Base-by-base conservation (phyloP, 2,329 filamentous ascomycete genomes). In the Apiospora arundinis region DNA sequence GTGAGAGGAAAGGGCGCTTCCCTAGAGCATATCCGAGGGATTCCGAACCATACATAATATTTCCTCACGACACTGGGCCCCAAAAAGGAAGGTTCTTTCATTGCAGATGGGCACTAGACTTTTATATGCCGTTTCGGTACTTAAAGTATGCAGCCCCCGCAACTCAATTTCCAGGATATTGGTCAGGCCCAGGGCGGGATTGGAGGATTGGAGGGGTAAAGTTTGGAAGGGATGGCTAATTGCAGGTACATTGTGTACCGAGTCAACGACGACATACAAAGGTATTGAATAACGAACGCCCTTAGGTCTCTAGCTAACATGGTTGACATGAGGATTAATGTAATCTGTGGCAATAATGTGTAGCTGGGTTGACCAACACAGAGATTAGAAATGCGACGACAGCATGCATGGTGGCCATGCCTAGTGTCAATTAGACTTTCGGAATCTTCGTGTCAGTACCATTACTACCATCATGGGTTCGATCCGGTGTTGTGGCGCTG, bases 191-290 rank as follows among this genome's bases (percentile, higher is more conserved):
- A 40, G 8, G 32, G 14, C 21, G 40, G 32, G 56, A 63, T 63
- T 63, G 18, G 56, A 40, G 32, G 56, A 63, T 63, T 63, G 18
- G 56, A 63, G 56, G 56, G 56, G 56, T 63, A 63, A 63, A 40
- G 56, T 49, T 21, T n/a, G n/a, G n/a, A 40, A 63, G 18, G 32
- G 32, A 40, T 63, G 56, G 56, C 56, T 63, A 63, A 63, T 63
- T 63, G 32, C 32, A 63, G 18, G 56, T 40, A 63, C 56, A 63
- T n/a, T 42, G 12, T 42, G 40, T 42, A n/a, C 32, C 16, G 56
- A 8, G 21, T 63, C 56, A 63, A 23, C 32, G 3, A 32, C 21
- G 18, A 40, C 37, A 32, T 32, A 32, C 32, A 32, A n/a, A n/a
- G n/a, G n/a, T n/a, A n/a, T n/a, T n/a, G n/a, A n/a, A n/a, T n/a